Percentiles rank a stretch among this genome's conserved stretches.
Evolutionary conservation across 2,329 filamentous ascomycete species (phyloP).

Genomic region (Sphaerulina musiva): DNA sequence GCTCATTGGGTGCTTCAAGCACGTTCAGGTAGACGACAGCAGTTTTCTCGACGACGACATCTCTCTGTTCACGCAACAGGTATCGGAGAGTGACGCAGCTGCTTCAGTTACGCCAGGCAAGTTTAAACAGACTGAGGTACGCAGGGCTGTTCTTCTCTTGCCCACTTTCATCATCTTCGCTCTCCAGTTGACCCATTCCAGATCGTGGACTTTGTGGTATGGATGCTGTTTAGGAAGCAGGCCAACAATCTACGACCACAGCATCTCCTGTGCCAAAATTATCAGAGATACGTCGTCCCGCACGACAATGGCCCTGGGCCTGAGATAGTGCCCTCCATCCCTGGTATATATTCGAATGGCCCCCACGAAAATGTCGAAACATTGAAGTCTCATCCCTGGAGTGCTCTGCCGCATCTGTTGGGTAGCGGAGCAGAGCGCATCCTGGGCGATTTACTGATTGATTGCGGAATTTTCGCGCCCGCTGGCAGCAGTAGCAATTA

Average conservation of each 20-base stretch:
- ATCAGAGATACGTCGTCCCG: conserved; percentile 47
- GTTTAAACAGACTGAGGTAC: conserved; percentile 41
- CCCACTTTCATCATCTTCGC: conserved; percentile 46
- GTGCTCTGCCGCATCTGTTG: conserved; percentile 63
- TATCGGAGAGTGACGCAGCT: conserved; percentile 28
- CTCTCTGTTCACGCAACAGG: conserved; percentile 42
- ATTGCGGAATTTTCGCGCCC: conserved; percentile 67
- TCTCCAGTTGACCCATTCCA: conserved; percentile 25
- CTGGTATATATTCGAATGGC: conserved; percentile 57
- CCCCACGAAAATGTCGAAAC: conserved; percentile 64
- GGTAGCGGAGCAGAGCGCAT: conserved; percentile 69
- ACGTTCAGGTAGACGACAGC: conserved; percentile 27
- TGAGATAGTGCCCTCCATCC: conserved; percentile 47
- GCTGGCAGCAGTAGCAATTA: conserved; percentile 59
- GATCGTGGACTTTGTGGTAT: conserved; percentile 54
- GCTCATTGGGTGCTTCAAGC: conserved; percentile 52
- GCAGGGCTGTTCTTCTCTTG: conserved; percentile 21
- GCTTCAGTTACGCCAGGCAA: conserved; percentile 22
- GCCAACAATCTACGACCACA: conserved; percentile 49
- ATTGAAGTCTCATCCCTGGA: conserved; percentile 69
- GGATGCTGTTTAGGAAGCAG: conserved; percentile 63
- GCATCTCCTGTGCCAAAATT: conserved; percentile 81
- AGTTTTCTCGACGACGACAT: conserved; percentile 36
- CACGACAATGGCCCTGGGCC: conserved; percentile 29
- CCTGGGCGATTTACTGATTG: conserved; percentile 69